These are phyloP conservation scores for Botrytis porri DNA, from an alignment of 2,329 filamentous ascomycete genomes.

Conservation along the genomic window DNA sequence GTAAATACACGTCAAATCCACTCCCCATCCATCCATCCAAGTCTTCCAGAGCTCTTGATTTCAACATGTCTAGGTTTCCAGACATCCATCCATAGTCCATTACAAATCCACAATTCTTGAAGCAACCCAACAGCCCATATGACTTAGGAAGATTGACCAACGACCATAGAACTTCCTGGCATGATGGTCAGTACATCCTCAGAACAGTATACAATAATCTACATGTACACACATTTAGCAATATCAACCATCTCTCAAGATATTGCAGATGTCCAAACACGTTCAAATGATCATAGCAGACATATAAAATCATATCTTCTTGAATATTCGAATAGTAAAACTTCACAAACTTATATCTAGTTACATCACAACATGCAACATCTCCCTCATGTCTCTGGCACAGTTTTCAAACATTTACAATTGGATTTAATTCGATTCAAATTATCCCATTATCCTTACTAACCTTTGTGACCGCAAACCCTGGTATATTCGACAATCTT, in stretches of 20 bases:
- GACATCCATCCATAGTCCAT: not conserved
- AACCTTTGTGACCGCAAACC: not conserved
- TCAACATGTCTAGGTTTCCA: not conserved
- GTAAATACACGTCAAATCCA: not conserved
- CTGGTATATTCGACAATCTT: slow-evolving; percentile 13
- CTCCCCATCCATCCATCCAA: not conserved
- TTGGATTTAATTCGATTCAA: not conserved
- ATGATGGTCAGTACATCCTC: not conserved
- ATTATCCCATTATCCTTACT: not conserved
- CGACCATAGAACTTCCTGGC: not conserved
- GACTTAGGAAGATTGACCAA: not conserved
- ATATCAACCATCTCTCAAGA: not conserved
- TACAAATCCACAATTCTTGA: not conserved
- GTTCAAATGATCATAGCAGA: not conserved
- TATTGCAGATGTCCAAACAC: not conserved
- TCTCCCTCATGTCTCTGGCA: not conserved
- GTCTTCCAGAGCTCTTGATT: not conserved
- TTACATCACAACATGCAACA: not conserved
- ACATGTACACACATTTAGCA: not conserved
- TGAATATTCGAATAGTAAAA: not conserved
- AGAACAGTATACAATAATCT: not conserved
- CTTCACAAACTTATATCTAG: not conserved
- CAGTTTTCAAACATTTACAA: not conserved
- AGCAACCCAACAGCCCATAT: not conserved
- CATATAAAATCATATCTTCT: not conserved